Conservation (phyloP, 192 early-diverging fungal species). For the Thamnidium elegans region DNA sequence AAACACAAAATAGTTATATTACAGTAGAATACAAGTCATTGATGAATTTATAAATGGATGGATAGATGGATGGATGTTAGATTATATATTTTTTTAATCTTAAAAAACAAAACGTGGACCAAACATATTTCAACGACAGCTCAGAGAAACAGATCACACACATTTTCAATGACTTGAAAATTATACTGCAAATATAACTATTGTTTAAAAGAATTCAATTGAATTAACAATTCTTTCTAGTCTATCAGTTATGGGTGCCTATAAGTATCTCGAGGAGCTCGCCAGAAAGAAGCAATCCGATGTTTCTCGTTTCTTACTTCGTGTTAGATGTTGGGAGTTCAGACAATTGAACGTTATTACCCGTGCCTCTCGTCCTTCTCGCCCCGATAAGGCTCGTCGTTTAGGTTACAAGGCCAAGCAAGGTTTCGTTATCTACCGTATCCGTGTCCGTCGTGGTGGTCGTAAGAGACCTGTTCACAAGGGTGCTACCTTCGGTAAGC, state of each 20-base stretch:
- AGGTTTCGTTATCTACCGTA: conserved; percentile 98
- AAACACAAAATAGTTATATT: too few species aligned
- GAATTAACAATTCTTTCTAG: too few species aligned
- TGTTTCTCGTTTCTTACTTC: conserved; percentile 96
- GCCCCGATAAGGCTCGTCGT: conserved; percentile 98
- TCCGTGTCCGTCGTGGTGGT: conserved; percentile 97
- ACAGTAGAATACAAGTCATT: too few species aligned
- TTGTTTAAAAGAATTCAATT: too few species aligned
- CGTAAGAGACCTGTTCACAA: conserved; percentile 97
- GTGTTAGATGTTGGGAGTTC: conserved; percentile 97
- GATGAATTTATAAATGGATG: too few species aligned
- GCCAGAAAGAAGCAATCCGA: conserved; percentile 99
- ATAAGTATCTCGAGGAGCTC: conserved; percentile 92
- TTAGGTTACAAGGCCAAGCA: conserved; percentile 99
- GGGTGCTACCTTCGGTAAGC: conserved; percentile 98
- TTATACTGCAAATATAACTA: conserved; percentile 11
- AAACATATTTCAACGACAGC: too few species aligned
- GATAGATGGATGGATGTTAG: too few species aligned
- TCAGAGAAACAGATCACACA: conserved; percentile 27
- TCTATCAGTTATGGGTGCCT: conserved; percentile 43
- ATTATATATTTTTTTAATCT: too few species aligned
- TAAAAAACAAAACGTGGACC: too few species aligned
- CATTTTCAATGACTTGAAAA: conserved; percentile 27
- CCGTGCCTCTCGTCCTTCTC: conserved; percentile 96
- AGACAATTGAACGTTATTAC: conserved; percentile 98